These are phyloP conservation scores for Suillus occidentalis DNA, from an alignment of 768 basidiomycete genomes.

Conservation along the genomic window DNA sequence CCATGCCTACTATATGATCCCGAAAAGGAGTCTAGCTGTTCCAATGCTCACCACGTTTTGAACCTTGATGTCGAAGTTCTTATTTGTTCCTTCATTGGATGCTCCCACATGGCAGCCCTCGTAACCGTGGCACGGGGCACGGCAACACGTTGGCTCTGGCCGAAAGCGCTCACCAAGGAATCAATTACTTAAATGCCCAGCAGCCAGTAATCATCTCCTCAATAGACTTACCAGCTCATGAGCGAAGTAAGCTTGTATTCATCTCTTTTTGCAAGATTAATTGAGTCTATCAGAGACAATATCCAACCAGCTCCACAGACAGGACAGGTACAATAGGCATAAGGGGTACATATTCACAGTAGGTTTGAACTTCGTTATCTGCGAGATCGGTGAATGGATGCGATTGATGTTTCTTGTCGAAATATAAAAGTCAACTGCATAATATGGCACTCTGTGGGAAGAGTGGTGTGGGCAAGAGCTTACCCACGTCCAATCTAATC, in stretches of 20 bases:
- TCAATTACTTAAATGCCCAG: too few relatives aligned
- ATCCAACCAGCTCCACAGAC: conserved; percentile 14
- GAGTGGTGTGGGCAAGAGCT: conserved; percentile 40
- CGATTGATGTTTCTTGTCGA: neutral
- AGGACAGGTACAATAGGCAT: neutral
- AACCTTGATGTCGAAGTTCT: too few relatives aligned
- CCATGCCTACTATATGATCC: too few relatives aligned
- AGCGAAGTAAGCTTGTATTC: neutral
- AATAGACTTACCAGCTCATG: neutral
- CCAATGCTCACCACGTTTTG: too few relatives aligned
- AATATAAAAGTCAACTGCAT: conserved; percentile 6
- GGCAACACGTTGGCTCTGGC: too few relatives aligned
- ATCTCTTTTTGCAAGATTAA: neutral
- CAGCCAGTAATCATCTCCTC: too few relatives aligned
- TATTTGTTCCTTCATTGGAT: too few relatives aligned
- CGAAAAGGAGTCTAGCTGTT: too few relatives aligned
- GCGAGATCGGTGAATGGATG: neutral
- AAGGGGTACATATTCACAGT: neutral
- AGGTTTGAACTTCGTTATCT: neutral
- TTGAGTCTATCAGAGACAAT: neutral
- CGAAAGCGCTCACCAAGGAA: too few relatives aligned
- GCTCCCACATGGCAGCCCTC: too few relatives aligned
- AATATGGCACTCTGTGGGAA: conserved; percentile 39
- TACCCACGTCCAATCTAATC: too few relatives aligned
- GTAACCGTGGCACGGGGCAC: too few relatives aligned